Percentiles rank a stretch among this genome's conserved stretches.
Evolutionary conservation across 441 rosid species (phyloP).

Genomic region (Kokia cookei): DNA sequence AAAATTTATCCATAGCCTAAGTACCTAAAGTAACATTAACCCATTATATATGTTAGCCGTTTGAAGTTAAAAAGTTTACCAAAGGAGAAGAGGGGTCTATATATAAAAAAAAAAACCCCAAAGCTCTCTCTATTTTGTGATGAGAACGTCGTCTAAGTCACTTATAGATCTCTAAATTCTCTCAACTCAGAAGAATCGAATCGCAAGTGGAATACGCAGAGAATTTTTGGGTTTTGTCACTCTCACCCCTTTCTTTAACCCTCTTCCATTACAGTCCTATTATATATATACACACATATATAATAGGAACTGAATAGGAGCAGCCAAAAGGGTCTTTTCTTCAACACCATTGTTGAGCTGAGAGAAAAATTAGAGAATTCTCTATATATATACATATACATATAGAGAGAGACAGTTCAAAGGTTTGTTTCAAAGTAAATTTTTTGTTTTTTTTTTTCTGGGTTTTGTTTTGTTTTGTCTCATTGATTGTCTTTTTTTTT

Average conservation of each 20-base stretch:
- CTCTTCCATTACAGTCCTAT: neutral
- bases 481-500: constrained; percentile 30
- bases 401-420: no score
- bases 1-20: no score
- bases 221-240: constrained; percentile 28
- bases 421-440: no score
- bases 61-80: neutral
- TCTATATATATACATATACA: no score
- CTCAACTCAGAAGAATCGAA: constrained; percentile 35
- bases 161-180: constrained; percentile 20
- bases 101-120: constrained; percentile 47
- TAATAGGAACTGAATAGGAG: constrained; percentile 9
- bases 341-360: constrained; percentile 21
- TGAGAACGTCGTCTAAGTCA: constrained; percentile 41
- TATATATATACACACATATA: neutral
- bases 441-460: neutral
- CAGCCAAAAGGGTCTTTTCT: constrained; percentile 15
- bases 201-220: constrained; percentile 36
- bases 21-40: neutral
- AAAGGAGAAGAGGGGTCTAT: constrained; percentile 12
- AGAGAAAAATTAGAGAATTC: neutral
- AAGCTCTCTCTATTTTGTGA: constrained; percentile 27
- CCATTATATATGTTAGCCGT: neutral
- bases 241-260: constrained; percentile 14
- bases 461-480: constrained; percentile 20